Base-by-base conservation (phyloP, 768 basidiomycete species). In the Solioccasus polychromus region DNA sequence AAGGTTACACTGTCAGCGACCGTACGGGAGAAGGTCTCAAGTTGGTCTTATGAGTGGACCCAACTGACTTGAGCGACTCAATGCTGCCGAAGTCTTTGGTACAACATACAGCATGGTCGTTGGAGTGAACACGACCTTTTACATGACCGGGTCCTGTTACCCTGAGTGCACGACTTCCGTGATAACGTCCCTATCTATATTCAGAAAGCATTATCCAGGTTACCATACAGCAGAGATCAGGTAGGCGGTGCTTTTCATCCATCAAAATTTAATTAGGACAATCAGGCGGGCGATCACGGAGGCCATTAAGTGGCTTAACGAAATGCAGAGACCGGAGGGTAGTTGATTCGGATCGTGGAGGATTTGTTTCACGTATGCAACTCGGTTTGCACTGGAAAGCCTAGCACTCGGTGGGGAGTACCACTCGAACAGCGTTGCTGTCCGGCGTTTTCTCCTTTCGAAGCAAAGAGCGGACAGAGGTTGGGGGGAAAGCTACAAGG, bases 401-500 rank as follows among this genome's bases (percentile, higher is more conserved):
- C 76, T 99, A 18, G 78, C 88, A 0, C 77, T 96, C 24, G 91
- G 87, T 0, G 95, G 92, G 11, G 93, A 99, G 71, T 89, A 82
- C 9, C 93, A 91, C 60, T 73, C 66, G 30, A 96, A 81, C 23
- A 94, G 90, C 50, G 61, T 71, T 20, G 62, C 73, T 31, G 82
- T 83, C 25, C 75, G 77, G 40, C 73, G 75, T 26, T 97, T 94
- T 68, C 66, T 99, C 23, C 57, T 94, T 35, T 60, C 73, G 24
- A 92, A 91, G 59, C 95, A 97, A 63, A 79, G 87, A 58, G 71
- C 69, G 8, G 96, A 98, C 59, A 96, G 95, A 17, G 95, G 95
- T 0, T 99, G 96, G 94, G 96, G 96, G 15, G 96, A 98, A 69
- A 97, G 92, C 54, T 98, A 92, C 68, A 87, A 90, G 83, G 95